These are phyloP conservation scores for Tetraselmis chui DNA, from an alignment of 139 green algal genomes.

Conservation along the genomic window DNA sequence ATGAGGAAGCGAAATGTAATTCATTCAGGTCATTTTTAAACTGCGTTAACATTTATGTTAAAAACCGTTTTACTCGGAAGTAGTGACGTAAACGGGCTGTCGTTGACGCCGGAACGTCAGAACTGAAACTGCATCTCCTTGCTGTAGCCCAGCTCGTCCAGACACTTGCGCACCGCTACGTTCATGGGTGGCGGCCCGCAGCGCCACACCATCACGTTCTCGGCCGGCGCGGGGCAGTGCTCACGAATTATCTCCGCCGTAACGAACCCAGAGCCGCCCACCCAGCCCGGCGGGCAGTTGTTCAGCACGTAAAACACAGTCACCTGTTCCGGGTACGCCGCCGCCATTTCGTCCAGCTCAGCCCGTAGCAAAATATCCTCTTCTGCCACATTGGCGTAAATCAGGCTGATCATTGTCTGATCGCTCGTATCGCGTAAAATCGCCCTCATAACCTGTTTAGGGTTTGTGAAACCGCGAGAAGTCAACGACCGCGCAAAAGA, in stretches of 20 bases:
- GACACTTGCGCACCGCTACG: conserved; percentile 68
- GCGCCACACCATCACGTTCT: conserved; percentile 52
- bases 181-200: conserved; percentile 88
- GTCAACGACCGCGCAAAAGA: too few species aligned
- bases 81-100: too few species aligned
- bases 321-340: conserved; percentile 32
- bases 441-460: conserved; percentile 16
- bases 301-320: conserved; percentile 62
- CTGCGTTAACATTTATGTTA: too few species aligned
- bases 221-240: conserved; percentile 41
- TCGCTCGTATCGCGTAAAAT: conserved; percentile 6
- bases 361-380: conserved; percentile 86
- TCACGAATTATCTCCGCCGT: conserved; percentile 63
- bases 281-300: conserved; percentile 54
- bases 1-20: too few species aligned
- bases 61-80: too few species aligned
- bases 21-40: too few species aligned
- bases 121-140: conserved; percentile 83
- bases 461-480: too few species aligned
- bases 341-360: conserved; percentile 53
- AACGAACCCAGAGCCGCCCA: conserved; percentile 66
- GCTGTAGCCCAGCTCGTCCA: conserved; percentile 69
- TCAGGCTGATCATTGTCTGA: conserved; percentile 50
- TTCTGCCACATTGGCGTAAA: conserved; percentile 81
- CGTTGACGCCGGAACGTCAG: too few species aligned